phyloP scores from a whole-genome alignment of 805 yeast genomes.

The Helenozyma rhizophorensis region DNA sequence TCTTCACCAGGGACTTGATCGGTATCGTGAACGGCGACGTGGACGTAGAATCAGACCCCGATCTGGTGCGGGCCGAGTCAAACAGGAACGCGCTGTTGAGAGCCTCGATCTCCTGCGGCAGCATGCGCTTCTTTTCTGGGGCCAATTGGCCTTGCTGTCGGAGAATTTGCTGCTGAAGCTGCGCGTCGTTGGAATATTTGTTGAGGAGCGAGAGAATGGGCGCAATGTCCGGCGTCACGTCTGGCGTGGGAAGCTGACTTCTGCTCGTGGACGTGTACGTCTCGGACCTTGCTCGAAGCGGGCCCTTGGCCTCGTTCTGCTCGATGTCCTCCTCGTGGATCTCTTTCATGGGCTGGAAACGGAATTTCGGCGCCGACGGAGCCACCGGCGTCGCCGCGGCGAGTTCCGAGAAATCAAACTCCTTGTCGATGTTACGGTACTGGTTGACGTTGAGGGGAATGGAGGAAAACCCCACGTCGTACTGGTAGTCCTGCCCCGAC shows the following conservation, averaged over 20 bases:
- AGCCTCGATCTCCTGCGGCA: neutral
- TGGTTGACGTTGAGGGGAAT: constrained; percentile 56
- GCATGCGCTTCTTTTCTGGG: too few relatives aligned
- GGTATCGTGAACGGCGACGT: constrained; percentile 28
- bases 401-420: constrained; percentile 45
- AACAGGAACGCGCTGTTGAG: constrained; percentile 5
- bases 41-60: constrained; percentile 20
- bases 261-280: too few relatives aligned
- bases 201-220: constrained; percentile 29
- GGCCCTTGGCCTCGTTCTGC: neutral
- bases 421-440: constrained; percentile 56
- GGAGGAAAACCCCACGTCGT: constrained; percentile 46
- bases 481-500: constrained; percentile 26
- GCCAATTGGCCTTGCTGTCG: neutral
- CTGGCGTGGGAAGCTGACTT: constrained; percentile 27
- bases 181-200: constrained; percentile 13
- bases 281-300: neutral
- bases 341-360: neutral
- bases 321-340: neutral
- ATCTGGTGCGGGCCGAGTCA: constrained; percentile 7
- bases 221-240: constrained; percentile 34
- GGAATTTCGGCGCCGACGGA: neutral
- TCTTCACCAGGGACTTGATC: constrained; percentile 16
- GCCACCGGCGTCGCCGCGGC: neutral
- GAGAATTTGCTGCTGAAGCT: neutral